Percentiles rank a stretch among this genome's conserved stretches.
Conservation (phyloP, 805 yeast species). For the Saturnispora mendoncae region DNA sequence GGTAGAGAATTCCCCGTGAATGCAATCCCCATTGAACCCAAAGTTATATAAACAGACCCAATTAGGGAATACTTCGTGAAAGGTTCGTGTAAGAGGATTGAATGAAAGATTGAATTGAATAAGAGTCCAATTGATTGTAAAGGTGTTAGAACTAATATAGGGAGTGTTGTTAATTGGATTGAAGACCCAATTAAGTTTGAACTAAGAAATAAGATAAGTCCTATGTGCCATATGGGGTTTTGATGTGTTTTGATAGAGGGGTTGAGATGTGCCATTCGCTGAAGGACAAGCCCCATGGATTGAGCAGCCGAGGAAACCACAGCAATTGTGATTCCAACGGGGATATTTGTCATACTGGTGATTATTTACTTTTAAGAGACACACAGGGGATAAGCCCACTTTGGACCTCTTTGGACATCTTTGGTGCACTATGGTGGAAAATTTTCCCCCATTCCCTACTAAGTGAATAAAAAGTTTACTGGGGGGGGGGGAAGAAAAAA, state of each 20-base stretch:
- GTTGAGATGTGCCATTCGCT: constrained; percentile 3
- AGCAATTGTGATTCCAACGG: constrained; percentile 5
- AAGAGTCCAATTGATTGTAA: constrained; percentile 83
- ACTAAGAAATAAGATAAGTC: constrained; percentile 58
- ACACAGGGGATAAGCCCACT: too few species aligned
- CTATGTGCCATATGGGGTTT: constrained; percentile 63
- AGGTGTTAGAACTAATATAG: constrained; percentile 71
- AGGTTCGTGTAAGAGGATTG: constrained; percentile 56
- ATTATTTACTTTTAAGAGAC: too few species aligned
- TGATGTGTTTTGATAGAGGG: constrained; percentile 30
- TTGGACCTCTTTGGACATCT: too few species aligned
- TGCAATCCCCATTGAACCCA: constrained; percentile 75
- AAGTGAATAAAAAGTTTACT: too few species aligned
- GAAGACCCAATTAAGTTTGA: constrained; percentile 76
- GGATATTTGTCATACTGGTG: constrained; percentile 3
- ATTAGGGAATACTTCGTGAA: constrained; percentile 47
- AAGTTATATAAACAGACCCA: constrained; percentile 61
- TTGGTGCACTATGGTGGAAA: too few species aligned
- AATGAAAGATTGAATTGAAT: constrained; percentile 69
- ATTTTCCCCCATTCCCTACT: too few species aligned
- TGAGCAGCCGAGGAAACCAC: constrained; percentile 5
- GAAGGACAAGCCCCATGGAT: constrained; percentile 5
- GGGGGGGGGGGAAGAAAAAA: too few species aligned
- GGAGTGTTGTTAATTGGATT: constrained; percentile 76
- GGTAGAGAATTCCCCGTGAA: constrained; percentile 61